These are phyloP conservation scores for Tolypocladium tundrense DNA, from an alignment of 2,329 filamentous ascomycete species.

Conservation along the genomic window DNA sequence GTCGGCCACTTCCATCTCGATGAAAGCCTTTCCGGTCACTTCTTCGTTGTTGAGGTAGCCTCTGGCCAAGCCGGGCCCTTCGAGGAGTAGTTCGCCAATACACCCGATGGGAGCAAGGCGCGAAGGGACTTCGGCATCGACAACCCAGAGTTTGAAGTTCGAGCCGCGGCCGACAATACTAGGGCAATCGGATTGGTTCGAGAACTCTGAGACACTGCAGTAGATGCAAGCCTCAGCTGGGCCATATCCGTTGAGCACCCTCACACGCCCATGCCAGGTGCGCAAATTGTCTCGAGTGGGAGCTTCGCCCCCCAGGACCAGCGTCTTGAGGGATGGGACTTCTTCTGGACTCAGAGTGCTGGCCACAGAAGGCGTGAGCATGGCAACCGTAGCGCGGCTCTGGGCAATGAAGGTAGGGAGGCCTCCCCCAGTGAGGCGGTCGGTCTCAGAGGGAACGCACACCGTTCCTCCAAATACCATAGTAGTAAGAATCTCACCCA, in stretches of 20 bases:
- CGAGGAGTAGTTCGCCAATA: slow-evolving; percentile 12
- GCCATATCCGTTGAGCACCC: slow-evolving; percentile 9
- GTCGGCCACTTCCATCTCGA: slow-evolving; percentile 15
- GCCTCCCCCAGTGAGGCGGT: background rate
- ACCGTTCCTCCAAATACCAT: slow-evolving; percentile 11
- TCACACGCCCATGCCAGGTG: slow-evolving; percentile 8
- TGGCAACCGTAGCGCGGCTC: slow-evolving; percentile 3
- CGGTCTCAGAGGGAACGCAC: slow-evolving; percentile 11
- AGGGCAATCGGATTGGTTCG: background rate
- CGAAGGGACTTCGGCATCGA: slow-evolving; percentile 7
- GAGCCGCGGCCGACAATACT: slow-evolving; percentile 5
- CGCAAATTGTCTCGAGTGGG: slow-evolving; percentile 2
- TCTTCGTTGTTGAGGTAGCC: slow-evolving; percentile 33
- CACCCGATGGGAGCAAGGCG: slow-evolving; percentile 10
- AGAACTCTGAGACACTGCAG: background rate
- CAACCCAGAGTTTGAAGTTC: slow-evolving; percentile 10
- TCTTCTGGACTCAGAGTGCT: slow-evolving; percentile 6
- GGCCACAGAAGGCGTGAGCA: slow-evolving; percentile 10
- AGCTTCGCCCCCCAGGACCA: slow-evolving; percentile 8
- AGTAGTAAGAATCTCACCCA: slow-evolving; percentile 17
- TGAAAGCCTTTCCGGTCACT: slow-evolving; percentile 16
- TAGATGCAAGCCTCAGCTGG: slow-evolving; percentile 9
- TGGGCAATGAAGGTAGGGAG: slow-evolving; percentile 3
- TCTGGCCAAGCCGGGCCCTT: slow-evolving; percentile 28
- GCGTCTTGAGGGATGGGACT: slow-evolving; percentile 4